Evolutionary conservation across 257 asterid species (phyloP).

Genomic region (Eucommia ulmoides): DNA sequence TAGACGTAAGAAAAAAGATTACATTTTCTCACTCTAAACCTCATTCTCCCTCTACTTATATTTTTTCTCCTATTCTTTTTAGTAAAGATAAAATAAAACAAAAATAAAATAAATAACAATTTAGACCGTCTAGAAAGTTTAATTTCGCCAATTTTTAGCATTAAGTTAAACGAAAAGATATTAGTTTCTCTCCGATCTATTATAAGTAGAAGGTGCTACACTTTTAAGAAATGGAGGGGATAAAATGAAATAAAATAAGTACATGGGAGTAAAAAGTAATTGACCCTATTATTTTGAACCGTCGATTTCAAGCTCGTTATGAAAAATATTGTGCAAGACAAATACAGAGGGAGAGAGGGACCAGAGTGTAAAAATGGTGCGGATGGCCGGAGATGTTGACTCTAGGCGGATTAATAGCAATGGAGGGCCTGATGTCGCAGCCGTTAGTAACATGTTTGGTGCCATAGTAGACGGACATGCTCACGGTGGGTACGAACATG

Average conservation of each 20-base stretch:
- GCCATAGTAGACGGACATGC: constrained; percentile 40
- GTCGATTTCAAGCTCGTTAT: not conserved
- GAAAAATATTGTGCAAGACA: not conserved
- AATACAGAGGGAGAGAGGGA: not conserved
- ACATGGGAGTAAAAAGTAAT: too few species aligned
- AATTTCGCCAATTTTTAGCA: too few species aligned
- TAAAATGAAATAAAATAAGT: too few species aligned
- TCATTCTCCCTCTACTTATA: too few species aligned
- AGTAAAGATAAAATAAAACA: too few species aligned
- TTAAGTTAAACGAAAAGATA: not conserved
- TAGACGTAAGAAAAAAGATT: too few species aligned
- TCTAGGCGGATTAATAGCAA: constrained; percentile 30
- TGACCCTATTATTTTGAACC: too few species aligned
- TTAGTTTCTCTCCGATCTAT: not conserved
- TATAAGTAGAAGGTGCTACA: too few species aligned
- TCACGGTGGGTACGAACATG: constrained; percentile 41
- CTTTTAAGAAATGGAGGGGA: not conserved
- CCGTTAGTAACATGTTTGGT: constrained; percentile 46
- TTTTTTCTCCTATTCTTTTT: too few species aligned
- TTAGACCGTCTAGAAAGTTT: too few species aligned
- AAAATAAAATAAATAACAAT: too few species aligned
- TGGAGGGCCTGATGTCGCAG: constrained; percentile 50
- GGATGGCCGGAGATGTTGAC: constrained; percentile 36
- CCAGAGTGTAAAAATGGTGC: constrained; percentile 39
- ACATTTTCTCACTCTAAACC: too few species aligned